These are phyloP conservation scores for Acacia confusa DNA, from an alignment of 306 rosid genomes.

Conservation along the genomic window DNA sequence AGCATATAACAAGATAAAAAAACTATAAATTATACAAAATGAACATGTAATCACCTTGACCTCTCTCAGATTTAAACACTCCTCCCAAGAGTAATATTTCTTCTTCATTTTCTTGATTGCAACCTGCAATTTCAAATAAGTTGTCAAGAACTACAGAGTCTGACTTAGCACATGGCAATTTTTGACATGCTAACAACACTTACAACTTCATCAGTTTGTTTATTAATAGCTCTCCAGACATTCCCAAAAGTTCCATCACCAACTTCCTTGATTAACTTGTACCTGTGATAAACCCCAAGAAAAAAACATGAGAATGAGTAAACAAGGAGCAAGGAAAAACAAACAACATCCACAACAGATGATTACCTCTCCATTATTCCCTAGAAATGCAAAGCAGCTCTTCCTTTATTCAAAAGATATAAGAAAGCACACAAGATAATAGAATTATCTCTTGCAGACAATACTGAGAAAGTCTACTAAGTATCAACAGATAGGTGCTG, in stretches of 20 bases:
- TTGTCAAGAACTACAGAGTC: conserved; percentile 1
- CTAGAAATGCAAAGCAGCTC: conserved; percentile 53
- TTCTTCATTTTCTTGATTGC: conserved; percentile 98
- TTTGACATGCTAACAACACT: conserved; percentile 38
- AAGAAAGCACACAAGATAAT: conserved; percentile 56
- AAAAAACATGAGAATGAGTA: neutral
- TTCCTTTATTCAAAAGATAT: conserved; percentile 66
- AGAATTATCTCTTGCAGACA: conserved; percentile 66
- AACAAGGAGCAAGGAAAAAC: neutral
- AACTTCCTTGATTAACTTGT: conserved; percentile 93
- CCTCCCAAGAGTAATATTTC: conserved; percentile 95
- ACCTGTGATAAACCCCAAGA: conserved; percentile 43
- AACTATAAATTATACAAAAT: neutral
- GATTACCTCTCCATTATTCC: conserved; percentile 88
- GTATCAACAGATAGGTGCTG: conserved; percentile 55
- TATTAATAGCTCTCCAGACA: conserved; percentile 94
- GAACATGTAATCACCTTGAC: conserved; percentile 67
- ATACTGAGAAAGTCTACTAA: conserved; percentile 42
- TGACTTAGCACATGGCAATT: neutral
- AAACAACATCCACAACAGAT: conserved; percentile 11
- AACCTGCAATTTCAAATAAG: conserved; percentile 53
- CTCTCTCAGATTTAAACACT: conserved; percentile 92
- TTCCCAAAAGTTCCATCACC: conserved; percentile 98
- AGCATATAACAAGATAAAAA: neutral
- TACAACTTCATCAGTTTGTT: conserved; percentile 96